Base-by-base conservation (phyloP, 148 eudicot genomes). In the Rhododendron henanense region DNA sequence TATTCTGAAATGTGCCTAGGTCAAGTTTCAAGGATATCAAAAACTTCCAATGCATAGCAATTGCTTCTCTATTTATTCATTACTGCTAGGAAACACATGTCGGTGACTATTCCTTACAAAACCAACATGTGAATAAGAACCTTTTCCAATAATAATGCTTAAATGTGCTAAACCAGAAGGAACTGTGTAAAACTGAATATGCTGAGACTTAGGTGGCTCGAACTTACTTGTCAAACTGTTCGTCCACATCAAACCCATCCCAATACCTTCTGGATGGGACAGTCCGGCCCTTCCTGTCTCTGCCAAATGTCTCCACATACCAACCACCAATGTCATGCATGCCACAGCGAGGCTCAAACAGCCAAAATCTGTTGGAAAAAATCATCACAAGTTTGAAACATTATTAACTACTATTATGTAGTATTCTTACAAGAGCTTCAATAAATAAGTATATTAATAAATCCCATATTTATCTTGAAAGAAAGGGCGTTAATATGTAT, bases 291-390 rank as follows among this genome's bases (percentile, higher is more conserved):
- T 92, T 96, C 87, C 87, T 89, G 90, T 95, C 96, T 87, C 90
- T 90, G 37, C 97, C 98, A 88, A 87, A 96, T 47, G 99, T 96
- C 92, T 96, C 99, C 82, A 96, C 90, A 87, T 95, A 96, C 99
- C 99, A 96, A 83, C 99, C 99, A 61, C 99, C 99, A 79, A 94
- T 92, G 85, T 96, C 98, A 93, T 96, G 99, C 90, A 89, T 89
- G 83, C 94, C 91, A 92, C 97, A 94, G n/a, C 99, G 98, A 80
- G 99, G 99, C 87, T 96, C 99, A 89, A 96, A 96, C 89, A 96
- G 91, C 99, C 99, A 96, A 87, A 69, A 96, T 87, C 99, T 96
- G 90, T 78, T 61, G 11, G 84, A 87, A 79, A 76, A 83, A 55
- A 74, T 14, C 35, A 83, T 13, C 15, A 59, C 59, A 28, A 23